These are phyloP conservation scores for Babesia ovis DNA, from an alignment of 169 alveolate species.

Conservation along the genomic window DNA sequence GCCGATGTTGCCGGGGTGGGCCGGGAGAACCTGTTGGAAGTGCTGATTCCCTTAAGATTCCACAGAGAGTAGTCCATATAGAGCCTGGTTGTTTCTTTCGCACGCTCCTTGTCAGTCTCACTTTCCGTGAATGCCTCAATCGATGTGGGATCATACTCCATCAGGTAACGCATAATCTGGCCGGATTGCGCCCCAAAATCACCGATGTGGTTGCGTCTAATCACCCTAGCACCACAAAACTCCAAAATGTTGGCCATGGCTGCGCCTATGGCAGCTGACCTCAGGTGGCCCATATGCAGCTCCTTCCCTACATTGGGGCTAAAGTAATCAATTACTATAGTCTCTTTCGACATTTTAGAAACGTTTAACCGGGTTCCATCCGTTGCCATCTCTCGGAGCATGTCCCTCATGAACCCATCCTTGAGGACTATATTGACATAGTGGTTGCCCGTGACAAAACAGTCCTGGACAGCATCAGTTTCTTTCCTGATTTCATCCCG, in stretches of 20 bases:
- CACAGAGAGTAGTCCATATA: slow-evolving; percentile 12
- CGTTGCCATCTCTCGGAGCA: slow-evolving; percentile 19
- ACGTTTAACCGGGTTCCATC: slow-evolving; percentile 23
- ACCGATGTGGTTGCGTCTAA: slow-evolving; percentile 74
- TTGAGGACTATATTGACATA: slow-evolving; percentile 25
- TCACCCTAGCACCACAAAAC: slow-evolving; percentile 60
- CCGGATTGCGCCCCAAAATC: slow-evolving; percentile 71
- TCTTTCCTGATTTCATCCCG: slow-evolving; percentile 58
- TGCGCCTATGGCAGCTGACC: slow-evolving; percentile 74
- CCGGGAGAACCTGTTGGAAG: slow-evolving; percentile 10
- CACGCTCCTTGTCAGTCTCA: not conserved
- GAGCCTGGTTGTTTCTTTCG: slow-evolving; percentile 1
- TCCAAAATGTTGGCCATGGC: slow-evolving; percentile 67
- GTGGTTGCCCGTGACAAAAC: slow-evolving; percentile 28
- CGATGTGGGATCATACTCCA: slow-evolving; percentile 64
- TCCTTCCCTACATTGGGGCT: slow-evolving; percentile 76
- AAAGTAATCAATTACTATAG: slow-evolving; percentile 71
- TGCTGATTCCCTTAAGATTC: not conserved
- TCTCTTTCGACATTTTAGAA: slow-evolving; percentile 25
- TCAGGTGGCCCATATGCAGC: slow-evolving; percentile 77
- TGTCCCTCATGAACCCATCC: slow-evolving; percentile 17
- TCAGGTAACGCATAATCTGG: slow-evolving; percentile 47
- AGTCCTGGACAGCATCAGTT: slow-evolving; percentile 17
- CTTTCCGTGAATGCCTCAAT: slow-evolving; percentile 31
- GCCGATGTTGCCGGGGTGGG: slow-evolving; percentile 17